A percentile compares a stretch with the other conserved stretches of the same genome.
phyloP scores from a whole-genome alignment of 192 early-diverging fungal species.

The Backusella parvicylindrica region DNA sequence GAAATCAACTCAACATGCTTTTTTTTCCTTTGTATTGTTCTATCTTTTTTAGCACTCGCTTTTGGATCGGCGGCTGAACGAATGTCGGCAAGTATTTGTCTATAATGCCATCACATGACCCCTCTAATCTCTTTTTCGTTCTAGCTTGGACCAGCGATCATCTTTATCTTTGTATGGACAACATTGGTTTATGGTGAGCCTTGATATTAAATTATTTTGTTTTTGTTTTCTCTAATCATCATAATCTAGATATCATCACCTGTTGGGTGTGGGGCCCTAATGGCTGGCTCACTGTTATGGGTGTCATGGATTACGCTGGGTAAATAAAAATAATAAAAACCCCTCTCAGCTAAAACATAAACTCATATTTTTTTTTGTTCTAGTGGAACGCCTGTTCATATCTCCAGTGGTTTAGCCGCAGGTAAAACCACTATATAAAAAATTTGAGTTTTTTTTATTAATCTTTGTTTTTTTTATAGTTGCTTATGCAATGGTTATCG shows the following conservation, averaged over 20 bases:
- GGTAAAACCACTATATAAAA: neutral
- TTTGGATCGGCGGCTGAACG: constrained; percentile 72
- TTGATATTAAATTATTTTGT: neutral
- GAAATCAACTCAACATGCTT: neutral
- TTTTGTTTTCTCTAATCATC: constrained; percentile 2
- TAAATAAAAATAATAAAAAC: constrained; percentile 7
- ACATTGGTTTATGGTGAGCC: constrained; percentile 58
- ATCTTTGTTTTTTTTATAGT: constrained; percentile 30
- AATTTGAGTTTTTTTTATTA: neutral
- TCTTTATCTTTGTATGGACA: constrained; percentile 67
- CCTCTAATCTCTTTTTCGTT: neutral
- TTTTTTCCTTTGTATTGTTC: too few species aligned
- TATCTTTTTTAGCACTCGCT: constrained; percentile 49
- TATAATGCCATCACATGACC: neutral
- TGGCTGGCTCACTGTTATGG: constrained; percentile 75
- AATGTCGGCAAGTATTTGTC: constrained; percentile 49
- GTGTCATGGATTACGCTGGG: constrained; percentile 82
- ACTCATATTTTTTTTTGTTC: neutral
- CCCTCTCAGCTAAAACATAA: neutral
- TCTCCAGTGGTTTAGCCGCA: constrained; percentile 75
- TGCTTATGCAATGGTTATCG: constrained; percentile 79
- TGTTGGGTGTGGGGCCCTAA: constrained; percentile 82
- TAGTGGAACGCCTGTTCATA: constrained; percentile 82
- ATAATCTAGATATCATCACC: constrained; percentile 53
- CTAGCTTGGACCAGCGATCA: constrained; percentile 45